Percentiles rank a stretch among this genome's conserved stretches.
These are phyloP conservation scores for Amoebophrya sp. DNA, from an alignment of 169 alveolate species.

Conservation along the genomic window DNA sequence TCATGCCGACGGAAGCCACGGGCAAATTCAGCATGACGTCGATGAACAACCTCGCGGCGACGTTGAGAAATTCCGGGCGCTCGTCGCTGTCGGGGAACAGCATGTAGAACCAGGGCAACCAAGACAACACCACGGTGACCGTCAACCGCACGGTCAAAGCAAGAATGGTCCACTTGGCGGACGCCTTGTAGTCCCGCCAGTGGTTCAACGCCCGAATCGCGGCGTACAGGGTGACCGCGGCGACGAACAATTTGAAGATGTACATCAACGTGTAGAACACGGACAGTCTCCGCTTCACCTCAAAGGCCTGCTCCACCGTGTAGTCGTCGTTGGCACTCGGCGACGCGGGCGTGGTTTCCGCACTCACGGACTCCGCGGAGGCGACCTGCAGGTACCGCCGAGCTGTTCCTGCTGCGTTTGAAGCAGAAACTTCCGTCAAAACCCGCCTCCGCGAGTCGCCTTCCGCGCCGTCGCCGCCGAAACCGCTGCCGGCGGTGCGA, in stretches of 20 bases:
- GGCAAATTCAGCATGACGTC: background rate
- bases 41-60: background rate
- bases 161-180: background rate
- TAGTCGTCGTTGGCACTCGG: background rate
- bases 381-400: background rate
- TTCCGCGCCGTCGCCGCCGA: background rate
- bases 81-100: background rate
- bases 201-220: background rate
- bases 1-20: background rate
- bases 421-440: too few relatives aligned
- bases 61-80: background rate
- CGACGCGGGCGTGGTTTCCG: too few relatives aligned
- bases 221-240: background rate
- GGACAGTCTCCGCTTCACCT: background rate
- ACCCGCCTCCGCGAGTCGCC: background rate
- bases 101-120: background rate
- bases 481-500: background rate
- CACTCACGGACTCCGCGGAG: background rate
- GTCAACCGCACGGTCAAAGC: background rate
- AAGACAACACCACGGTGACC: background rate
- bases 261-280: background rate
- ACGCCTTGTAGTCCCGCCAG: background rate
- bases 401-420: background rate
- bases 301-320: background rate
- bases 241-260: background rate